A percentile compares a stretch with the other conserved stretches of the same genome.
phyloP scores from a whole-genome alignment of 2,329 filamentous ascomycete genomes.

The Cladosporium austrohemisphaericum region DNA sequence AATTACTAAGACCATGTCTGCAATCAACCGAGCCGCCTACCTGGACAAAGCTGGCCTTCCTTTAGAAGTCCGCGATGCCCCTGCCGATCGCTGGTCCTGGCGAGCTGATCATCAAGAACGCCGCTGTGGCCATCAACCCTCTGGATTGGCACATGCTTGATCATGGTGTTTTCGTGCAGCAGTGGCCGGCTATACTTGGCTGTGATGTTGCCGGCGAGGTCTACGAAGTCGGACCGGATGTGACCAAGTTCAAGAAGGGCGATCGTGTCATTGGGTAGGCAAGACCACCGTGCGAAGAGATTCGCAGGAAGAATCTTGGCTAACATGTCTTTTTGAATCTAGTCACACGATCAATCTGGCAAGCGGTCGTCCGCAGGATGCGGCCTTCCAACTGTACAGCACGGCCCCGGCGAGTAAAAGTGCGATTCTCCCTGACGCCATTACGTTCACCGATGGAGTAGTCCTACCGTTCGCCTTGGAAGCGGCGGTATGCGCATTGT shows the following conservation, averaged over 20 bases:
- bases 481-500: conserved; percentile 29
- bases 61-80: background rate
- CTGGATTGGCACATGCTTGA: conserved; percentile 19
- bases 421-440: conserved; percentile 34
- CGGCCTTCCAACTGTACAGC: conserved; percentile 31
- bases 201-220: conserved; percentile 28
- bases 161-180: conserved; percentile 6
- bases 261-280: conserved; percentile 26
- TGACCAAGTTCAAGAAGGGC: conserved; percentile 23
- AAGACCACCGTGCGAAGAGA: no score
- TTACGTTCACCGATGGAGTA: conserved; percentile 33
- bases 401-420: conserved; percentile 28
- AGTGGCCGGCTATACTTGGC: conserved; percentile 24
- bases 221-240: conserved; percentile 26
- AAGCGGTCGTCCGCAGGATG: conserved; percentile 18
- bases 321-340: no score
- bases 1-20: no score
- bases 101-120: conserved; percentile 28
- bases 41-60: background rate
- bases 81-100: conserved; percentile 23
- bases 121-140: conserved; percentile 29
- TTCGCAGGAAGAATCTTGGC: no score
- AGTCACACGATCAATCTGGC: conserved; percentile 8
- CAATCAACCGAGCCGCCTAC: background rate
- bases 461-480: conserved; percentile 38